Evolutionary conservation across 441 rosid species (phyloP).

Genomic region (Corymbia calophylla): DNA sequence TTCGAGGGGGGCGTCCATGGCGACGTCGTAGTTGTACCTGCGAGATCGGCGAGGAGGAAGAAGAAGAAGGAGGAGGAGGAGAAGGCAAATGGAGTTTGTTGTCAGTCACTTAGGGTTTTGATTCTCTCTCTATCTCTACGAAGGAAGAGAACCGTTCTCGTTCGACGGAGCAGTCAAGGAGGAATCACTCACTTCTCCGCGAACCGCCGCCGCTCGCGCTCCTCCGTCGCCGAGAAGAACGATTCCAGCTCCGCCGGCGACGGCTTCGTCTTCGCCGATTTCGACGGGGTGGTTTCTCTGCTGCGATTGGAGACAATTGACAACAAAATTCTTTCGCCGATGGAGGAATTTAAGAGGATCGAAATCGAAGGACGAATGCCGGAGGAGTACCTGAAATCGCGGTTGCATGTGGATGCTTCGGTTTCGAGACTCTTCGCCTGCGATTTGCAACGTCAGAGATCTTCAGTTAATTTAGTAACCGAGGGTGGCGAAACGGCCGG

Average conservation of each 20-base stretch:
- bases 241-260: conserved; percentile 26
- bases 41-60: neutral
- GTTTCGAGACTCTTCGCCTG: conserved; percentile 54
- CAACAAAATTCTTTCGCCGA: too few species aligned
- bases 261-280: conserved; percentile 10
- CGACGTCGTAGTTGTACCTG: conserved; percentile 42
- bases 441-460: neutral
- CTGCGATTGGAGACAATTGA: neutral
- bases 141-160: neutral
- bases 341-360: neutral
- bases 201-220: neutral
- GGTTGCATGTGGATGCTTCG: conserved; percentile 47
- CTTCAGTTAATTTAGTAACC: neutral
- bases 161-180: neutral
- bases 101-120: conserved; percentile 21
- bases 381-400: conserved; percentile 41
- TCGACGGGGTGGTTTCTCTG: conserved; percentile 23
- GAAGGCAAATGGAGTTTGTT: conserved; percentile 2
- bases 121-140: too few species aligned
- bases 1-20: conserved; percentile 56
- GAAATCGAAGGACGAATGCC: neutral
- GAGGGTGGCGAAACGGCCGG: neutral
- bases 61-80: neutral
- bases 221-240: neutral
- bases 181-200: conserved; percentile 31